Evolutionary conservation across 2,329 filamentous ascomycete species (phyloP), one percentile per base, ranked within the genome.

Genomic region (Claviceps purpurea): DNA sequence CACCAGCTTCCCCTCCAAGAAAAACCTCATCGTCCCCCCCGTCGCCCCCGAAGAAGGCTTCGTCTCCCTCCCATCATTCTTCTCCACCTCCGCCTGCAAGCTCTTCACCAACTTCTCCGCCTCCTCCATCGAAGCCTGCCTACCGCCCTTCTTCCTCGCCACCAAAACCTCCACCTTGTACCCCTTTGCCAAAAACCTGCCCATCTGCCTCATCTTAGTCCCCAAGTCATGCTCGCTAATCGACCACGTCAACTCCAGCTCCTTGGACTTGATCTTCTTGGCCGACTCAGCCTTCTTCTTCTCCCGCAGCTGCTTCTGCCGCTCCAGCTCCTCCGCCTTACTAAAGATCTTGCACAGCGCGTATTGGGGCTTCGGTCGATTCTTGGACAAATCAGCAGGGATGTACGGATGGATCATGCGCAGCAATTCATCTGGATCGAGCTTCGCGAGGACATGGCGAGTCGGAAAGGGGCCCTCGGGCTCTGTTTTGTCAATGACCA

Each of bases 241-340:
- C 38, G 84, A 82, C 90, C 90, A 97, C 66, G 89, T 91, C 60
- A 97, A 60, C 69, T 96, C 90, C n/a, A 96, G 67, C 63, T 84
- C 84, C 70, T 96, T 96, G 16, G 67, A 63, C 57, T 72, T 74
- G 39, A 70, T 55, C 57, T 66, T 64, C 56, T 69, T 62, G 59
- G 60, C 58, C 54, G 70, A 34, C 3, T 34, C 70, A 57, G 63
- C 71, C 59, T 68, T 66, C 56, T 70, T 70, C 57, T 68, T 71
- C 55, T 73, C 67, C 55, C 73, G 73, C 43, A 65, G 58, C 49
- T 66, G 64, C 57, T 72, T 66, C 54, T 69, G 66, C 50, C 64
- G 65, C 67, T 58, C 72, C 60, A 62, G 72, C 51, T 76, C 68
- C 1, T 71, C 76, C 46, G 67, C 65, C 59, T 82, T 82, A 64